phyloP scores from a whole-genome alignment of 148 eudicot species.

The Fagopyrum homotropicum region DNA sequence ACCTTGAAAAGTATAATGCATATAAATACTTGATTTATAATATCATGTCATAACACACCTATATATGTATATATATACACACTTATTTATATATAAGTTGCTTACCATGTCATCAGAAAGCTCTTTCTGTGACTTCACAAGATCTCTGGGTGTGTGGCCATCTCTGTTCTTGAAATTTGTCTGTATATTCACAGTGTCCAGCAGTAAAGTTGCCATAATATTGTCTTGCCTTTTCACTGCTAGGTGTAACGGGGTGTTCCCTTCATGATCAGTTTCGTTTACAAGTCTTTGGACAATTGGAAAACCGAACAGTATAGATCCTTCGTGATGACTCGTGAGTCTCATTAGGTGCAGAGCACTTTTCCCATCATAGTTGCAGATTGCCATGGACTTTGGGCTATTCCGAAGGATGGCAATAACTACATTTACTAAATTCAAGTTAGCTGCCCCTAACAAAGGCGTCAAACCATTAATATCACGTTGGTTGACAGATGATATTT shows the following conservation, averaged over 20 bases:
- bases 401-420: conserved; percentile 27
- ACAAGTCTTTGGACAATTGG: conserved; percentile 22
- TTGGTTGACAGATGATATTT: conserved; percentile 29
- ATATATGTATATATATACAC: too few relatives aligned
- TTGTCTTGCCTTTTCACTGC: conserved; percentile 25
- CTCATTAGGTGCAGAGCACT: conserved; percentile 29
- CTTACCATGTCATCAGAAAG: conserved; percentile 33
- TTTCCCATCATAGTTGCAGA: conserved; percentile 22
- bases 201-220: conserved; percentile 27
- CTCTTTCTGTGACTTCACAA: conserved; percentile 29
- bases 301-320: conserved; percentile 19
- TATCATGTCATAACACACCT: background rate
- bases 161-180: conserved; percentile 20
- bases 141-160: conserved; percentile 34
- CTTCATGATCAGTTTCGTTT: conserved; percentile 31
- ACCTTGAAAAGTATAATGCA: background rate
- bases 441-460: conserved; percentile 34
- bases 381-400: conserved; percentile 30
- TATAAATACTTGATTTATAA: conserved; percentile 15
- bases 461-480: conserved; percentile 34
- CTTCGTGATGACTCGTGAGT: conserved; percentile 23
- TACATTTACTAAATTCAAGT: conserved; percentile 25
- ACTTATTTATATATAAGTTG: background rate
- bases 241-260: conserved; percentile 38
- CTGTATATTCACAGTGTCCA: conserved; percentile 20